Evolutionary conservation across 1,139 yeast species (phyloP), one percentile per base, ranked within the genome.

Genomic region (Lodderomyces parapsilosis): DNA sequence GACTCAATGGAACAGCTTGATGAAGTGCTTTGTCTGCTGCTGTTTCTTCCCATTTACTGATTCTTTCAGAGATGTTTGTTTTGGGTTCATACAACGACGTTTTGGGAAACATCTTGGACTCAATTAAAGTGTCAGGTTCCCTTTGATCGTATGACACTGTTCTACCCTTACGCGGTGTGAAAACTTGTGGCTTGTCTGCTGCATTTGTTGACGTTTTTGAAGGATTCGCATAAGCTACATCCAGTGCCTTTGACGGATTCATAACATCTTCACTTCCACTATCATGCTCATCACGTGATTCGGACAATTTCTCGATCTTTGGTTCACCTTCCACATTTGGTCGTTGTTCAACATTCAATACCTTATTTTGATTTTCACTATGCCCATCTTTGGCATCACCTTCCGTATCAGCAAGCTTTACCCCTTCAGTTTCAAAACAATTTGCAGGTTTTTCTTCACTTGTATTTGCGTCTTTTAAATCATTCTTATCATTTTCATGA

Each of bases 401-500:
- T 19, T 15, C n/a, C 5, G 33, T 30, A n/a, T 30, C 33, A 14
- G 33, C 33, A 15, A 30, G 15, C n/a, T 30, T 10, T 9, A 30
- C 33, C 6, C 24, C 24, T 2, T 23, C 31, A 3, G 10, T 17
- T 8, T 22, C 38, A 35, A 4, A 5, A 8, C 15, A 22, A 33
- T 33, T 33, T 2, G 11, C 38, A 33, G 18, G 15, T 15, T 25
- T 9, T n/a, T 33, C 19, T 3, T 23, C 19, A 4, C n/a, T 27
- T 20, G 24, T 11, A 17, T 4, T 35, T 32, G 9, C 37, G 20
- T 22, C 38, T 19, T 20, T 20, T 28, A 10, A 2, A 6, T 22
- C 56, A 36, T 52, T 49, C 6, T 68, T 63, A 41, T 72, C 51
- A 9, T 68, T 63, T 41, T 30, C 33, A 15, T 30, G 19, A 6